Base-by-base conservation (phyloP, 1,284 basidiomycete genomes). In the Ustilago loliicola region DNA sequence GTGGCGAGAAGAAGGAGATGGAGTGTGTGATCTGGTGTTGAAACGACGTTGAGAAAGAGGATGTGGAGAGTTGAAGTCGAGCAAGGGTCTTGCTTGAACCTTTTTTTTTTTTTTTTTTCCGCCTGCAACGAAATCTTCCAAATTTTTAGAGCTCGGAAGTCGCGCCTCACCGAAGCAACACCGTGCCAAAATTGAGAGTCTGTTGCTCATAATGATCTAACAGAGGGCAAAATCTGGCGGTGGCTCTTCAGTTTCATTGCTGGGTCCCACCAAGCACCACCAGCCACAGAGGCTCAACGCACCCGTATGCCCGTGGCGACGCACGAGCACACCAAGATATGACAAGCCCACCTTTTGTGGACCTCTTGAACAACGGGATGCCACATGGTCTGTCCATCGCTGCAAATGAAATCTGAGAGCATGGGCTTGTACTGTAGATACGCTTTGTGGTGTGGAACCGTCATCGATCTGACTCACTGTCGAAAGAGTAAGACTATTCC, bases 141-240 rank as follows among this genome's bases (percentile, higher is more conserved):
- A 64, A 64, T 29, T 51, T 64, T 64, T 52, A 40, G 30, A 45
- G 10, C 25, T 60, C 42, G 56, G 56, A 36, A 27, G 11, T 42
- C 36, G 55, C 42, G 25, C n/a, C 5, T 19, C 15, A 15, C 23
- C 10, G 6, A 25, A 45, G 17, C 40, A 50, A 50, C 21, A 48
- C 30, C 4, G 17, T 48, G 36, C 19, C 19, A 9, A 13, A 32
- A 21, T 25, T 40, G 40, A 5, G 38, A 27, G 11, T 27, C 8
- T 42, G 53, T 25, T 42, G 40, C 40, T 21, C 17, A 42, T 21
- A 1, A 7, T n/a, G 53, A 23, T 29, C 45, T 36, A 59, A 50
- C 57, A 38, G 15, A 36, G 2, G 15, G 9, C 34, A 36, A 36
- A 2, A 36, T 5, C 15, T 40, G 38, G 15, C 17, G 11, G 38